A percentile compares a stretch with the other conserved stretches of the same genome.
phyloP scores from a whole-genome alignment of 192 early-diverging fungal genomes.

The Dispira simplex region DNA sequence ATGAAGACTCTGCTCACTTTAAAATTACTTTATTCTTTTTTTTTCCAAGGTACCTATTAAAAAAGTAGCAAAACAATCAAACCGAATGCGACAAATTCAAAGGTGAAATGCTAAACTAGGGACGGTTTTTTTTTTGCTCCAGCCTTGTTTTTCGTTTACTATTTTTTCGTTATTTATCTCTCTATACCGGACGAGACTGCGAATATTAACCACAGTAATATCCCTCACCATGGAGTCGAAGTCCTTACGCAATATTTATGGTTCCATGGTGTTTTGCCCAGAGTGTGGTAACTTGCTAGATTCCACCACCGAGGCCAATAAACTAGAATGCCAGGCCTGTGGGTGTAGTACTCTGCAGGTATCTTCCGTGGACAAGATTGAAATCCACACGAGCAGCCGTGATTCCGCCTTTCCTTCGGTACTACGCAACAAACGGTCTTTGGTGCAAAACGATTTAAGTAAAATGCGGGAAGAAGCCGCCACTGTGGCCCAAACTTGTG shows the following conservation, averaged over 20 bases:
- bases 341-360: conserved; percentile 37
- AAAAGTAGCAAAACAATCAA: no score
- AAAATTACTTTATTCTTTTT: no score
- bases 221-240: not conserved
- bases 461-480: conserved; percentile 25
- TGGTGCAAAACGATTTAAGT: conserved; percentile 32
- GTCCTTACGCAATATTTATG: conserved; percentile 23
- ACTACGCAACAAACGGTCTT: conserved; percentile 49
- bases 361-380: conserved; percentile 57
- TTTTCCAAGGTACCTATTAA: no score
- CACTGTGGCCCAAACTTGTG: conserved; percentile 81
- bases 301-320: conserved; percentile 58
- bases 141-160: no score
- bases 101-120: no score
- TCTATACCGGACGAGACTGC: no score
- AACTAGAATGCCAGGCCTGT: conserved; percentile 72
- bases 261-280: conserved; percentile 78
- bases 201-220: not conserved
- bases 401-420: conserved; percentile 65
- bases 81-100: no score
- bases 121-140: no score
- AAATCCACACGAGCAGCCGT: conserved; percentile 65
- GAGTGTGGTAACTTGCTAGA: conserved; percentile 86
- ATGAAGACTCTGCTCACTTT: no score
- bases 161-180: no score